Evolutionary conservation across 1,139 yeast species (phyloP), one percentile per base, ranked within the genome.

Genomic region (Sugiyamaella sp.): DNA sequence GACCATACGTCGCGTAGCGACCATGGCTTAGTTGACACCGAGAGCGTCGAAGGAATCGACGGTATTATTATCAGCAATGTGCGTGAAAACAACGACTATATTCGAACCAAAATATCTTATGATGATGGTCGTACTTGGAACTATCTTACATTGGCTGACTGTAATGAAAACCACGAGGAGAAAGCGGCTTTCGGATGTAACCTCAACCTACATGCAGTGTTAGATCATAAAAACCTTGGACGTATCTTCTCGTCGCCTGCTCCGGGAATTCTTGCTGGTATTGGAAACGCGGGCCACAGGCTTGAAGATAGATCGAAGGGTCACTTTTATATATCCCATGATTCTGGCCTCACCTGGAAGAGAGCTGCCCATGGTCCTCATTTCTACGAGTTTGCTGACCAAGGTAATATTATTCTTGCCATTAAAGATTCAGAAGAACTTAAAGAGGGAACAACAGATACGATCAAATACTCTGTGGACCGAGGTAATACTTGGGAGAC

Each of bases 331-430:
- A 65, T 87, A 3, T 87, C 96, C 0, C 77, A 88, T 58, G 89
- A 89, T 70, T 93, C 90, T 37, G 97, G 97, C 20, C 69, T 77
- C 5, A 72, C 84, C 0, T 90, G 97, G 97, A 70, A 69, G 39
- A 67, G 74, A 54, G 80, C 83, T 0, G 64, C 83, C 22, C 80
- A 81, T 39, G 79, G 75, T 39, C 82, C 90, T 1, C 75, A 82
- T 44, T 64, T 76, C 3, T 84, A 80, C 60, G 76, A 85, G 0
- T 85, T 84, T 71, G 96, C 95, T 52, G 96, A 89, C 68, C 80
- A 81, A 55, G 97, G 96, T 48, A 89, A 89, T 66, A 68, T 89
- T 3, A 78, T 89, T 42, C 72, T 87, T 1, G 89, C 90, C 1
- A 73, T 82, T 4, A 84, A 84, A 16, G 75, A 70, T 47, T 61